These are phyloP conservation scores for Didymellaceae sp. DNA, from an alignment of 2,329 filamentous ascomycete genomes.

Conservation along the genomic window DNA sequence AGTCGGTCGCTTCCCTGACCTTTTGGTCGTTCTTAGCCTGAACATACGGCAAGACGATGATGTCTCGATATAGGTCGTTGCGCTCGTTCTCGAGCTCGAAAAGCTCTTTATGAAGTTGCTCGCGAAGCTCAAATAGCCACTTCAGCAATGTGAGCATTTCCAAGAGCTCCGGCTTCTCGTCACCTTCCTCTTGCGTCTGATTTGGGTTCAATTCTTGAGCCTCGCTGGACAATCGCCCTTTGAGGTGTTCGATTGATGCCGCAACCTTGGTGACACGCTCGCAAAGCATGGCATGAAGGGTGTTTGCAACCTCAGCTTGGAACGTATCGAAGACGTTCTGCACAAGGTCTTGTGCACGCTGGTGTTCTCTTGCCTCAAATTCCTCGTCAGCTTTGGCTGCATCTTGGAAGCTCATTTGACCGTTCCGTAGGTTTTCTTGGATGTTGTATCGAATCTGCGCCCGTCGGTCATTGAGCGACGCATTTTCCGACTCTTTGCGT, in stretches of 20 bases:
- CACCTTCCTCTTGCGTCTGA: conserved; percentile 90
- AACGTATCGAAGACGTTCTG: conserved; percentile 85
- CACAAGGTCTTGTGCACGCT: conserved; percentile 72
- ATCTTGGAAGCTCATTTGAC: conserved; percentile 81
- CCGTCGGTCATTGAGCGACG: conserved; percentile 65
- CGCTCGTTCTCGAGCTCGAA: conserved; percentile 85
- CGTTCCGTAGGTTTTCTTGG: conserved; percentile 77
- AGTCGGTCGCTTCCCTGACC: conserved; percentile 75
- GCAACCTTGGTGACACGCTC: conserved; percentile 76
- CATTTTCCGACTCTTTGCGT: conserved; percentile 60
- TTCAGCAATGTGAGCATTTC: conserved; percentile 95
- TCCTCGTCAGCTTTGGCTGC: conserved; percentile 82
- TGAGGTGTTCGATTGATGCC: conserved; percentile 77
- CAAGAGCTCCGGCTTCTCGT: conserved; percentile 90
- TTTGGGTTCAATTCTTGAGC: conserved; percentile 74
- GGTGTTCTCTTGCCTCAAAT: conserved; percentile 72
- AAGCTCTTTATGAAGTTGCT: conserved; percentile 81
- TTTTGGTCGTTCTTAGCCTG: conserved; percentile 78
- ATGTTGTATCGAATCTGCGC: conserved; percentile 75
- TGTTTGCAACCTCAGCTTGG: conserved; percentile 81
- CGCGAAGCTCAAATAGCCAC: conserved; percentile 96
- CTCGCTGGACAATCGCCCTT: conserved; percentile 74
- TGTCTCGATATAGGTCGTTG: conserved; percentile 83
- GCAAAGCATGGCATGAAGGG: conserved; percentile 80
- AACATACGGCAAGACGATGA: conserved; percentile 82